Evolutionary conservation across 139 green algal species (phyloP).

Genomic region (Limnomonas spitsbergensis): DNA sequence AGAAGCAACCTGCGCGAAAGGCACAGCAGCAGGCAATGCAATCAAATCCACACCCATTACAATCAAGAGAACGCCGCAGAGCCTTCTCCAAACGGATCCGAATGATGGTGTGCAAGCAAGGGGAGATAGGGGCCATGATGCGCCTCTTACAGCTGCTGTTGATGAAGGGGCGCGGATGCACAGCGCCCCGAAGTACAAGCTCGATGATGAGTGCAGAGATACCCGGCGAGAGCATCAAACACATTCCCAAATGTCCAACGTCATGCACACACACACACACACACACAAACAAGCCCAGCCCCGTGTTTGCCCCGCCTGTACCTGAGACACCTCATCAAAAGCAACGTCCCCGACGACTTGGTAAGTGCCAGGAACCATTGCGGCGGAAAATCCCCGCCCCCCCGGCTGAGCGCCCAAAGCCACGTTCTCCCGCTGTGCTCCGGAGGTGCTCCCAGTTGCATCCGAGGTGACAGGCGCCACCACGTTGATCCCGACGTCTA

Average conservation of each 20-base stretch:
- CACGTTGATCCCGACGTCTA: conserved; percentile 96
- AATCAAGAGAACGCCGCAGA: not conserved
- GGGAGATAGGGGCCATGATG: not conserved
- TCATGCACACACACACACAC: no score
- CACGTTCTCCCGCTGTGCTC: not conserved
- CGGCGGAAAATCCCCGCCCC: not conserved
- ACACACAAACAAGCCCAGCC: no score
- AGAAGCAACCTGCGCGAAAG: conserved; percentile 52
- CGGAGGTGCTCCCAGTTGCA: no score
- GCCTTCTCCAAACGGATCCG: no score
- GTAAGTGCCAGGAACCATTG: conserved; percentile 37
- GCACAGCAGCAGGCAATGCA: not conserved
- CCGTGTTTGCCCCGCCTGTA: not conserved
- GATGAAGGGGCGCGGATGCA: no score
- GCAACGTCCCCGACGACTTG: conserved; percentile 89
- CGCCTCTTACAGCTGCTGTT: not conserved
- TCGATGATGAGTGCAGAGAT: no score
- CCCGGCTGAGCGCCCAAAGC: not conserved
- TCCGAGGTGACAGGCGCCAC: conserved; percentile 31
- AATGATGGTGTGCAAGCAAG: not conserved
- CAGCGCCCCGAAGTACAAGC: no score
- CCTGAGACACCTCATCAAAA: conserved; percentile 58
- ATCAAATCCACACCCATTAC: not conserved
- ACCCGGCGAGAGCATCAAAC: no score
- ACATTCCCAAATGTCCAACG: no score